These are phyloP conservation scores for Takashimella tepidaria DNA, from an alignment of 1,284 basidiomycete species.

Conservation along the genomic window DNA sequence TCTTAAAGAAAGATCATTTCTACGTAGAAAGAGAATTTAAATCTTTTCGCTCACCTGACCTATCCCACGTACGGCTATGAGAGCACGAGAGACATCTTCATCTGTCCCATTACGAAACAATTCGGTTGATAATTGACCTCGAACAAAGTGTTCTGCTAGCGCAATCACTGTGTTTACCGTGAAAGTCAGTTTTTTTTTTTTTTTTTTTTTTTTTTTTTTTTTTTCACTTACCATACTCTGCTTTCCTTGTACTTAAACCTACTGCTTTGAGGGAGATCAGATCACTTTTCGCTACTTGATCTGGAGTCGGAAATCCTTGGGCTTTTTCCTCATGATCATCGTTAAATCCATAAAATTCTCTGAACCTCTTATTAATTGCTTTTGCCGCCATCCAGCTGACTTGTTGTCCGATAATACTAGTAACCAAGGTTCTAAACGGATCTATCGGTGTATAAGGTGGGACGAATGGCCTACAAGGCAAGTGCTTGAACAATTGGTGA, in stretches of 20 bases:
- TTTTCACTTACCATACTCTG: conserved; percentile 65
- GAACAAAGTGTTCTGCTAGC: conserved; percentile 67
- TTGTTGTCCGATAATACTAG: conserved; percentile 76
- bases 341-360: conserved; percentile 62
- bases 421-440: conserved; percentile 56
- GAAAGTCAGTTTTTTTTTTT: neutral
- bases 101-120: conserved; percentile 66
- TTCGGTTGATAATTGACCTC: conserved; percentile 67
- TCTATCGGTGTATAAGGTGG: conserved; percentile 23
- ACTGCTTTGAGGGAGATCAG: conserved; percentile 60
- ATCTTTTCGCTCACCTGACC: conserved; percentile 57
- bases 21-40: neutral
- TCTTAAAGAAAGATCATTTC: too few species aligned
- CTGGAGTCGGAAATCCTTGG: conserved; percentile 63
- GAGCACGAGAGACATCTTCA: conserved; percentile 65
- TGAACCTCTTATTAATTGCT: conserved; percentile 77
- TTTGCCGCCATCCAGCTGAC: conserved; percentile 86
- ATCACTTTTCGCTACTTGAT: conserved; percentile 60
- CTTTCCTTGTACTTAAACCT: conserved; percentile 72
- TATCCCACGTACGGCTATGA: conserved; percentile 74
- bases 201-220: neutral
- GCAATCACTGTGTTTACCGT: conserved; percentile 58
- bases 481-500: conserved; percentile 56
- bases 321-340: conserved; percentile 15
- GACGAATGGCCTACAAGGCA: conserved; percentile 34